These are phyloP conservation scores for Solanum pimpinellifolium DNA, from an alignment of 257 asterid genomes.

Conservation along the genomic window DNA sequence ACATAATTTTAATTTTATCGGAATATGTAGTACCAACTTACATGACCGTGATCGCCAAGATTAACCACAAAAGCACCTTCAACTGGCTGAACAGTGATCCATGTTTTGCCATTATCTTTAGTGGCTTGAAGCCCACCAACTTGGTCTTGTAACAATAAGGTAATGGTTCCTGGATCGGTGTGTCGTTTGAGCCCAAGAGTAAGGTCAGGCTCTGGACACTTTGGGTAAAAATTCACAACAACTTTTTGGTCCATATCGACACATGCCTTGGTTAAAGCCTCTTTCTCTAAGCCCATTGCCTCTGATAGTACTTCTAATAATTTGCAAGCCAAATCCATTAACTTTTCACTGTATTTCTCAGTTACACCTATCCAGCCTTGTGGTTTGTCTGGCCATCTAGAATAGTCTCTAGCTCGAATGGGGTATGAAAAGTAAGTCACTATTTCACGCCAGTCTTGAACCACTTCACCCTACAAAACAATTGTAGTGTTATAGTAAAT, in stretches of 20 bases:
- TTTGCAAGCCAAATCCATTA: slow-evolving; percentile 52
- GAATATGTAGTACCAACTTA: slow-evolving; percentile 10
- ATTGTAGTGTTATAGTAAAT: too few relatives aligned
- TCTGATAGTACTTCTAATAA: slow-evolving; percentile 55
- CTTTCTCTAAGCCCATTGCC: slow-evolving; percentile 70
- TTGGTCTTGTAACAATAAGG: slow-evolving; percentile 72
- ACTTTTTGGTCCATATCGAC: slow-evolving; percentile 84
- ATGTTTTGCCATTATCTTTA: slow-evolving; percentile 64
- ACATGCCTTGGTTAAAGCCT: slow-evolving; percentile 63
- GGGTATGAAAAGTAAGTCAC: slow-evolving; percentile 79
- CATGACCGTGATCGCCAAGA: slow-evolving; percentile 84
- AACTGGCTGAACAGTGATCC: slow-evolving; percentile 91
- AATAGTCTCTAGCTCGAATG: slow-evolving; percentile 47
- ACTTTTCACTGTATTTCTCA: slow-evolving; percentile 33
- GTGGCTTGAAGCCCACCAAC: slow-evolving; percentile 96
- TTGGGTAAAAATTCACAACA: slow-evolving; percentile 78
- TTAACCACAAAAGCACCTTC: slow-evolving; percentile 85
- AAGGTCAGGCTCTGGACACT: slow-evolving; percentile 81
- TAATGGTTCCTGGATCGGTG: slow-evolving; percentile 89
- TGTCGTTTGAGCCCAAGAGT: slow-evolving; percentile 75
- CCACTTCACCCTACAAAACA: slow-evolving; percentile 55
- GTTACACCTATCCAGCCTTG: slow-evolving; percentile 56
- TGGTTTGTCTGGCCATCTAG: slow-evolving; percentile 83
- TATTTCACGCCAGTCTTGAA: slow-evolving; percentile 88
- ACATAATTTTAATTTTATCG: neutral